Base-by-base conservation (phyloP, 768 basidiomycete genomes). In the Tulasnella sp. region DNA sequence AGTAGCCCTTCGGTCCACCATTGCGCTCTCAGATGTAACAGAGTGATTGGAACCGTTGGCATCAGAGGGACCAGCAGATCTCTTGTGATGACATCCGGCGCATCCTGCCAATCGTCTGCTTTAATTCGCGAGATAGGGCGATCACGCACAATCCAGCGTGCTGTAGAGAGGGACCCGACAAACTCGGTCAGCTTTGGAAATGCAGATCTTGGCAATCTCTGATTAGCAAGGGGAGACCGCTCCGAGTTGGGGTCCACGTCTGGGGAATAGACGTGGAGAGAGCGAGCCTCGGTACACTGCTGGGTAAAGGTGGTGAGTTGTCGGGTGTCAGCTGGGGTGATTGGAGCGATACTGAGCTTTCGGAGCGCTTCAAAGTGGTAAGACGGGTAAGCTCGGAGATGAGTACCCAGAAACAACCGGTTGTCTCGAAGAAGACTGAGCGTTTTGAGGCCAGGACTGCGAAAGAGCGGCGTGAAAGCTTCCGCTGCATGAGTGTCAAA, bases 1-100 rank as follows among this genome's bases (percentile, higher is more conserved):
- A 69, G 64, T 3, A 69, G 64, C 64, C 64, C 64, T 34, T 69
- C 64, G 34, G 34, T 37, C 64, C 64, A 69, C 64, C 64, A 69
- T 37, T 69, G 31, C 20, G 64, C 64, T 20, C 64, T 69, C 34
- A 69, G 18, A 37, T 69, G 64, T 34, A 69, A 69, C 31, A 69
- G 64, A 7, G 28, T 69, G 64, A 69, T 69, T 18, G 64, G 64
- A 28, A 69, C 64, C 18, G 34, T 69, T 34, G 64, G 64, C 64
- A 69, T 37, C 18, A 69, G 34, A 31, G 64, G 31, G 16, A 69
- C 64, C 16, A 69, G 31, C 2, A 69, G 64, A 16, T 69, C 64
- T 28, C 64, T 69, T 20, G 64, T 69, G 64, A 69, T 28, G 28
- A 69, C 34, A 12, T 69, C 64, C 14, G 64, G 64, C 12, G 31